phyloP scores from a whole-genome alignment of 257 asterid species.

The Jaltomata sinuosa region DNA sequence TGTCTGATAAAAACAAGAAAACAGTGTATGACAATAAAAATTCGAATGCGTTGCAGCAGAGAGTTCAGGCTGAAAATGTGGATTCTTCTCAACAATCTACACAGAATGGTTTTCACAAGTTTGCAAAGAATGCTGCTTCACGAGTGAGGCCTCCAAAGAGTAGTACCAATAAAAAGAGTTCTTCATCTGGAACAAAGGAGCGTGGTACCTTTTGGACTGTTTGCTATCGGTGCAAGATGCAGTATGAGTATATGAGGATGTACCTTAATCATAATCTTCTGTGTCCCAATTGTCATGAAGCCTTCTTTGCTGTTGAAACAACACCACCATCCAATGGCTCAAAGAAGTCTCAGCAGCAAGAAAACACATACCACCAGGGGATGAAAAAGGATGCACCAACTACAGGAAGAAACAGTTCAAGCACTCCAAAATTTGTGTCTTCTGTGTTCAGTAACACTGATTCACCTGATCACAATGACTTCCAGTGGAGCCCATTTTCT shows the following conservation, averaged over 20 bases:
- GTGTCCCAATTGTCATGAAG: constrained; percentile 75
- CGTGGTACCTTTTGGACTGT: constrained; percentile 64
- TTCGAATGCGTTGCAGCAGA: constrained; percentile 16
- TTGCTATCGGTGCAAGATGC: constrained; percentile 72
- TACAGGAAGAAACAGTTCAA: constrained; percentile 13
- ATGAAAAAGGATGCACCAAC: constrained; percentile 1
- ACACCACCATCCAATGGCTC: constrained; percentile 40
- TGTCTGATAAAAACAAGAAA: constrained; percentile 52
- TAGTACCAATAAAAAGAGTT: constrained; percentile 21
- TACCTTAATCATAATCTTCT: constrained; percentile 66
- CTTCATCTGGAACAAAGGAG: constrained; percentile 34
- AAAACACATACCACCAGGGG: constrained; percentile 20
- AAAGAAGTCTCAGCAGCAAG: constrained; percentile 20
- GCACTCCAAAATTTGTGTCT: constrained; percentile 10
- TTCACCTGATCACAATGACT: constrained; percentile 1
- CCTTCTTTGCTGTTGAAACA: constrained; percentile 62
- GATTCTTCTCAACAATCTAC: constrained; percentile 26
- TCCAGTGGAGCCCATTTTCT: constrained; percentile 66
- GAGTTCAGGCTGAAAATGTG: constrained; percentile 13
- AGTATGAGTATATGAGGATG: constrained; percentile 65
- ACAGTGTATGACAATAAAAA: constrained; percentile 39
- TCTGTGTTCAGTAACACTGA: background rate
- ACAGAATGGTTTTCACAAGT: constrained; percentile 52
- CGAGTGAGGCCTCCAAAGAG: constrained; percentile 32
- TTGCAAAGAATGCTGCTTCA: constrained; percentile 34